Percentiles rank a stretch among this genome's conserved stretches.
phyloP scores from a whole-genome alignment of 768 basidiomycete genomes.

The Guyanaporus albipodus region DNA sequence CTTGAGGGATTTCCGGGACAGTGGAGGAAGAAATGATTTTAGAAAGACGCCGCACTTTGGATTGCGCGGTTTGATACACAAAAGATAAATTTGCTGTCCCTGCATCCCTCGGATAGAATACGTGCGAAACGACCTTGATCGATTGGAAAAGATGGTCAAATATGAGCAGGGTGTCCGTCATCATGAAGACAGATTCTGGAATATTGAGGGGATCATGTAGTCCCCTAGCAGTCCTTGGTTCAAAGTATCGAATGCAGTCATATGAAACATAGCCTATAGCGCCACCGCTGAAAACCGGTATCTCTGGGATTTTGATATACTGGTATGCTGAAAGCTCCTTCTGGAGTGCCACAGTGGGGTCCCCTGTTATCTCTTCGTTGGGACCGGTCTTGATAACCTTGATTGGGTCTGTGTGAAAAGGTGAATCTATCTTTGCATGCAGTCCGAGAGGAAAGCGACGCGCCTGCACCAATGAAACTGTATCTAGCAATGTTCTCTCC shows the following conservation, averaged over 20 bases:
- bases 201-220: slow-evolving; percentile 79
- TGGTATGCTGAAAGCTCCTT: slow-evolving; percentile 81
- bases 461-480: slow-evolving; percentile 95
- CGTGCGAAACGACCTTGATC: slow-evolving; percentile 94
- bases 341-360: slow-evolving; percentile 82
- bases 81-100: slow-evolving; percentile 68
- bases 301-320: slow-evolving; percentile 87
- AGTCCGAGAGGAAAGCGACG: slow-evolving; percentile 24
- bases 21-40: slow-evolving; percentile 51
- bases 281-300: slow-evolving; percentile 94
- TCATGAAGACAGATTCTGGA: slow-evolving; percentile 96
- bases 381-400: slow-evolving; percentile 90
- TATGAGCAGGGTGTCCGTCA: slow-evolving; percentile 90
- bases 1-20: slow-evolving; percentile 66
- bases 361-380: slow-evolving; percentile 75
- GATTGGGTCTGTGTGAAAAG: slow-evolving; percentile 73
- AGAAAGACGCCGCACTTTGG: slow-evolving; percentile 79
- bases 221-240: slow-evolving; percentile 81
- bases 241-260: slow-evolving; percentile 95
- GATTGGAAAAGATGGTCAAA: slow-evolving; percentile 97
- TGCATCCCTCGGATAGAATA: slow-evolving; percentile 75
- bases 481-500: slow-evolving; percentile 92
- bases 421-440: neutral
- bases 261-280: slow-evolving; percentile 97
- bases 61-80: slow-evolving; percentile 84